Evolutionary conservation across 2,329 filamentous ascomycete species (phyloP), one percentile per base, ranked within the genome.

Genomic region (Aureobasidium vineae): DNA sequence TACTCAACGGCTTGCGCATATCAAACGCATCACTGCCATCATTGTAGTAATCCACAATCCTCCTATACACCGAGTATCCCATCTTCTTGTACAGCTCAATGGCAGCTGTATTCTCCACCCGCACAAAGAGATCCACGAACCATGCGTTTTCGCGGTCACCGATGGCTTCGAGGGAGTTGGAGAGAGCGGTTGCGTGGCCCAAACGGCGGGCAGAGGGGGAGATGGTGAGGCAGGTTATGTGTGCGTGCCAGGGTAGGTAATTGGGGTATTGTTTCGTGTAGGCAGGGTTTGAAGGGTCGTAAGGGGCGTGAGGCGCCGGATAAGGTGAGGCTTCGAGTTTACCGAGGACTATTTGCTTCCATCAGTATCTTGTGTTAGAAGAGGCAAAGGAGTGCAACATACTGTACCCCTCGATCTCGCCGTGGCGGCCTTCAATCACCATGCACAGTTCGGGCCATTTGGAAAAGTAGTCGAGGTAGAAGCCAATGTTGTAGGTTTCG

Each of bases 181-280:
- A 92, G 43, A 99, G 83, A 53, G 90, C 88, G 68, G 90, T 91
- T 60, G 94, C 95, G 72, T 97, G 90, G 19, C 95, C 94, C 19
- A 95, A 84, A 50, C 95, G 86, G 33, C 95, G 88, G 59, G 92
- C 92, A 66, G 89, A 87, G 0, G 95, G 95, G 0, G 94, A 89
- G 23, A 99, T 91, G 0, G 95, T 98, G 61, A 99, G 83, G 41
- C 94, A 95, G 5, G 95, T 99, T 75, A 99, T 96, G 79, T 99
- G 95, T 23, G 92, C 94, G 80, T 99, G 95, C 91, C 92, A 98
- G n/a, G 94, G 94, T n/a, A 97, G 89, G 80, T 96, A 96, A 80
- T 97, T 81, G 4, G 79, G 77, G 69, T 79, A 77, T 15, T 79
- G 75, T 70, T 77, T 79, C 15, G 74, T 78, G 65, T 77, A 77